Conservation (phyloP, 257 asterid genomes). For the Solanum sejunctum region DNA sequence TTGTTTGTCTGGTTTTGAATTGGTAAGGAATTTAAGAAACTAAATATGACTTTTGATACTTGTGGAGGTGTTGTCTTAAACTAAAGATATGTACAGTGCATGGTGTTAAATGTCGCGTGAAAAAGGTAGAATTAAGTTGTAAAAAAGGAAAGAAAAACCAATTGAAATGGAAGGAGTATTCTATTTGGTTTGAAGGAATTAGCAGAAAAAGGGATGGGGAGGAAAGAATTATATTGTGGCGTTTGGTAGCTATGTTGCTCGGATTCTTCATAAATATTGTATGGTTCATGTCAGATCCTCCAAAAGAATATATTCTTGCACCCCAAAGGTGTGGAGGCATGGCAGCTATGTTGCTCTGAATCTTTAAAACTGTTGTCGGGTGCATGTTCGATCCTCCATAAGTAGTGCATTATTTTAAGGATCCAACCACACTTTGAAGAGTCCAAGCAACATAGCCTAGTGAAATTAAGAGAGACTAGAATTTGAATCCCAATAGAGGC, state of each 20-base stretch:
- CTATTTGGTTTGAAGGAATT: not conserved
- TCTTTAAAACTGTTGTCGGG: not conserved
- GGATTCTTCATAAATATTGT: not conserved
- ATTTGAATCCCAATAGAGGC: not conserved
- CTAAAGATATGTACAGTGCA: no score
- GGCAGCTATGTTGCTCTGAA: not conserved
- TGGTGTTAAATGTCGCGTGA: no score
- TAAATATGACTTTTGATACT: no score
- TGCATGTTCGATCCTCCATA: not conserved
- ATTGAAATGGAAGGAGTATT: not conserved
- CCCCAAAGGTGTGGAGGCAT: not conserved
- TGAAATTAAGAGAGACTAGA: not conserved
- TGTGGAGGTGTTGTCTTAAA: no score
- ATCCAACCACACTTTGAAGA: not conserved
- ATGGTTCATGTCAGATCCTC: not conserved
- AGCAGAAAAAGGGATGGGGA: not conserved
- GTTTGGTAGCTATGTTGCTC: not conserved
- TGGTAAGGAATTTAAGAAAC: no score
- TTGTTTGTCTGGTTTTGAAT: no score
- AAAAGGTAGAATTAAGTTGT: no score
- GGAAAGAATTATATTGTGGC: not conserved
- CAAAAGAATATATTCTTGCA: not conserved
- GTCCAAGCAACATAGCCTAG: not conserved
- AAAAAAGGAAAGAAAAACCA: no score
- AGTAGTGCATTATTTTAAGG: not conserved